Evolutionary conservation across 2,329 filamentous ascomycete genomes (phyloP).

Genomic region (Cytospora piceae): DNA sequence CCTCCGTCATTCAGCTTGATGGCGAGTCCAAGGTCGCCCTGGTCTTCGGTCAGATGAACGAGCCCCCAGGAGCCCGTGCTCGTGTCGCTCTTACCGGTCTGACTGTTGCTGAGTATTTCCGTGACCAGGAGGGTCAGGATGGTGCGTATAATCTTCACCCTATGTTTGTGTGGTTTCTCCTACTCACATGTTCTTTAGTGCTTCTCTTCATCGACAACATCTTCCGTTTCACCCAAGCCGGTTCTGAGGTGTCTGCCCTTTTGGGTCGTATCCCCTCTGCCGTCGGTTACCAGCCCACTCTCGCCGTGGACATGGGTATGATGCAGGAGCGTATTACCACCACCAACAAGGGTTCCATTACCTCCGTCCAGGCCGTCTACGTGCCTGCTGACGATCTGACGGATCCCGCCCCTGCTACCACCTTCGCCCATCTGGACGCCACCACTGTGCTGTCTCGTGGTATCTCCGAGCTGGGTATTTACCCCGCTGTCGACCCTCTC

Average conservation of each 20-base stretch:
- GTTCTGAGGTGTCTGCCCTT: constrained; percentile 99
- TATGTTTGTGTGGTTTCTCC: background rate
- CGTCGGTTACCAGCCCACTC: constrained; percentile 99
- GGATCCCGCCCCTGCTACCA: constrained; percentile 98
- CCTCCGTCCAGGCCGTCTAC: constrained; percentile 99
- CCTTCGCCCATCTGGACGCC: constrained; percentile 99
- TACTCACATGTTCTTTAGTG: constrained; percentile 59
- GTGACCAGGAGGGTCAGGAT: constrained; percentile 79
- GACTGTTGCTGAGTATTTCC: constrained; percentile 83
- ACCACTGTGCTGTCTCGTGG: constrained; percentile 99
- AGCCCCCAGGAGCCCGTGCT: constrained; percentile 98
- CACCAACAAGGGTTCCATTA: constrained; percentile 99
- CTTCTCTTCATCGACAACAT: constrained; percentile 99
- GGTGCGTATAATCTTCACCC: constrained; percentile 52
- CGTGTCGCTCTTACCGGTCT: constrained; percentile 97
- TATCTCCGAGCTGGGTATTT: constrained; percentile 99
- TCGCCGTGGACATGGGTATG: constrained; percentile 97
- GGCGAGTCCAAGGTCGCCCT: constrained; percentile 99
- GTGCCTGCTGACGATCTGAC: constrained; percentile 99
- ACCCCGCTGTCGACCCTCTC: constrained; percentile 98
- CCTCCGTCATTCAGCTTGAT: constrained; percentile 97
- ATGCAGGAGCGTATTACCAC: constrained; percentile 99
- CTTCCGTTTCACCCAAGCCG: constrained; percentile 99
- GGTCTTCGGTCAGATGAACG: constrained; percentile 99
- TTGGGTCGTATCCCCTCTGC: constrained; percentile 99